These are phyloP conservation scores for Rhizomucor miehei DNA, from an alignment of 371 early-diverging fungal genomes.

Conservation along the genomic window DNA sequence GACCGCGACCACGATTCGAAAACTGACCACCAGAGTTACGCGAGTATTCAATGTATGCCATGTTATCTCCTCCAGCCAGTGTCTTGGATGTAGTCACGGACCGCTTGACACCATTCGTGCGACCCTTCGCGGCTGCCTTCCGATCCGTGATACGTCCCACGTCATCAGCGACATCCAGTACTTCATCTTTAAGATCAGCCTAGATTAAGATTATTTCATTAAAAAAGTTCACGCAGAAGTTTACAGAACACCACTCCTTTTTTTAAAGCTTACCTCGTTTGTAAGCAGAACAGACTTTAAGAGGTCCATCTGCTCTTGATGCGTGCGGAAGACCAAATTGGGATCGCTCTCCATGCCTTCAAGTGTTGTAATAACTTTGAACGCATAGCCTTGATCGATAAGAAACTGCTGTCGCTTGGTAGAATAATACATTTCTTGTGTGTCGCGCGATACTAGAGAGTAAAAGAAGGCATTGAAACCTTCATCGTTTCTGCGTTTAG, in stretches of 20 bases:
- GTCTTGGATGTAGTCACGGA: constrained; percentile 71
- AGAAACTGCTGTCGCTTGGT: constrained; percentile 98
- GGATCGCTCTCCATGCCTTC: constrained; percentile 77
- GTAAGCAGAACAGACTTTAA: constrained; percentile 86
- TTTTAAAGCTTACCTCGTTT: constrained; percentile 50
- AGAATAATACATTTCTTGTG: constrained; percentile 99
- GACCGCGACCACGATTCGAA: constrained; percentile 37
- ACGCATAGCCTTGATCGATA: constrained; percentile 99
- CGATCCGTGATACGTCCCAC: constrained; percentile 44
- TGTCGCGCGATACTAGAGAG: constrained; percentile 96
- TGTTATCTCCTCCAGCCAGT: constrained; percentile 88
- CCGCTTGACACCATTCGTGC: constrained; percentile 32
- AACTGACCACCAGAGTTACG: constrained; percentile 41
- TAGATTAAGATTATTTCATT: constrained; percentile 6
- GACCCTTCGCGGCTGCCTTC: constrained; percentile 38
- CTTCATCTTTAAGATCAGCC: constrained; percentile 66
- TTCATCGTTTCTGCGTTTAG: constrained; percentile 96
- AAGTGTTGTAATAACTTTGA: constrained; percentile 90
- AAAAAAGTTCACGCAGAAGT: constrained; percentile 4
- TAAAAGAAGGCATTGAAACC: constrained; percentile 99
- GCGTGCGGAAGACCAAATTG: constrained; percentile 73
- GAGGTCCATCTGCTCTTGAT: constrained; percentile 84
- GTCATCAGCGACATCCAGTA: constrained; percentile 35
- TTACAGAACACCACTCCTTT: constrained; percentile 29
- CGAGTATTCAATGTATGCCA: constrained; percentile 91